Evolutionary conservation across 108 stramenopile species (phyloP).

Genomic region (Cyclotella choctawhatcheeana): DNA sequence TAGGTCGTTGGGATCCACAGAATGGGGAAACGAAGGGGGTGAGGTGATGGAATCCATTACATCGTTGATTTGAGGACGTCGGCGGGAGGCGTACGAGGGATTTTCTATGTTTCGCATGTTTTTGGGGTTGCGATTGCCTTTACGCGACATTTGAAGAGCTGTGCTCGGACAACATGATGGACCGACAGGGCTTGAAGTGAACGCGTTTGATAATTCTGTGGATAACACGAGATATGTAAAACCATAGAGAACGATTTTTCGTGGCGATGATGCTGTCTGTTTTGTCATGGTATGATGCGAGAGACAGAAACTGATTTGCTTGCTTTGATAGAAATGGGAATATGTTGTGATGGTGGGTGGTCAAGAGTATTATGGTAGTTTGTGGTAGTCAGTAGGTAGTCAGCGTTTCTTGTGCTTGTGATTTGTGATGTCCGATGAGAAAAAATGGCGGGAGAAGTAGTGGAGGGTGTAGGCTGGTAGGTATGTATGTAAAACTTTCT

Average conservation of each 20-base stretch:
- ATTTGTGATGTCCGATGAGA: too few relatives aligned
- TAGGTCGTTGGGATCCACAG: constrained; percentile 40
- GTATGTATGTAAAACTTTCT: too few relatives aligned
- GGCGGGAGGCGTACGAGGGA: constrained; percentile 27
- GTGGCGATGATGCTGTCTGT: not conserved
- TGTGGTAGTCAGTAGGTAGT: too few relatives aligned
- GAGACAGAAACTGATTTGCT: too few relatives aligned
- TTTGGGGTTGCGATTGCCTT: constrained; percentile 32
- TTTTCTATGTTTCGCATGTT: constrained; percentile 9
- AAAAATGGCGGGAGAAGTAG: too few relatives aligned
- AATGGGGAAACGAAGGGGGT: constrained; percentile 30
- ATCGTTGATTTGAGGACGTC: constrained; percentile 46
- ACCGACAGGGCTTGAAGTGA: not conserved
- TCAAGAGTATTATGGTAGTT: too few relatives aligned
- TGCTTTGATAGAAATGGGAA: too few relatives aligned
- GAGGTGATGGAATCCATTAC: constrained; percentile 30
- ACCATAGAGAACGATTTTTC: constrained; percentile 1
- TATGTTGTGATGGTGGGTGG: too few relatives aligned
- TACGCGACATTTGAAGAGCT: constrained; percentile 22
- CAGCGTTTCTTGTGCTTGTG: too few relatives aligned
- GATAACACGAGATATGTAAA: constrained; percentile 16
- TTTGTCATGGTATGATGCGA: not conserved
- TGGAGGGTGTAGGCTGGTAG: too few relatives aligned
- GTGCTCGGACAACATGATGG: not conserved
- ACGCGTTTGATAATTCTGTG: not conserved